Evolutionary conservation across 1,284 basidiomycete genomes (phyloP).

Genomic region (Leccinum subatratum): DNA sequence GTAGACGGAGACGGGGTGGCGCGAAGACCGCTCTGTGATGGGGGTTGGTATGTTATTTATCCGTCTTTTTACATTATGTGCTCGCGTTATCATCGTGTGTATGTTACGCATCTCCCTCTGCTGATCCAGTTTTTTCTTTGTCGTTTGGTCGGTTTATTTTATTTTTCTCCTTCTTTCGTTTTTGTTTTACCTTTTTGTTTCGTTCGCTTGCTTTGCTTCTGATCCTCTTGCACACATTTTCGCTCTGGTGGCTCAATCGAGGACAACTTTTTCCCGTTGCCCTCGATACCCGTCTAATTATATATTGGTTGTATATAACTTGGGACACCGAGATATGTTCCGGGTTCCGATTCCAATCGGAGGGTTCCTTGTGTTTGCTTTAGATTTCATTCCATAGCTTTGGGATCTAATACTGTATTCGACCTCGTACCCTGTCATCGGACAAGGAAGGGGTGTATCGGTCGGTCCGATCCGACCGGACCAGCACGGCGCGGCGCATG

Average conservation of each 20-base stretch:
- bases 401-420: neutral
- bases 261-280: neutral
- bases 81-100: neutral
- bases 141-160: neutral
- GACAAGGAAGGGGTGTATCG: too few relatives aligned
- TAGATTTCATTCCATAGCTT: conserved; percentile 1
- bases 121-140: conserved; percentile 1
- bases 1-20: conserved; percentile 5
- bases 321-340: too few relatives aligned
- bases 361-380: neutral
- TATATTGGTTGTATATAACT: too few relatives aligned
- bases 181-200: neutral
- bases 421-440: too few relatives aligned
- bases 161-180: neutral
- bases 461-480: neutral
- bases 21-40: neutral
- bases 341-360: neutral
- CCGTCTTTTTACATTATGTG: neutral
- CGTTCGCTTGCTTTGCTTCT: neutral
- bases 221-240: neutral
- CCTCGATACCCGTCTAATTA: neutral
- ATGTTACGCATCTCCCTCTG: neutral
- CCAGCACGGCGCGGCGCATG: neutral
- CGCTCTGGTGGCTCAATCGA: conserved; percentile 3
- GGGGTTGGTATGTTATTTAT: neutral